Evolutionary conservation across 805 yeast genomes (phyloP).

Genomic region (Metschnikowia sp.): DNA sequence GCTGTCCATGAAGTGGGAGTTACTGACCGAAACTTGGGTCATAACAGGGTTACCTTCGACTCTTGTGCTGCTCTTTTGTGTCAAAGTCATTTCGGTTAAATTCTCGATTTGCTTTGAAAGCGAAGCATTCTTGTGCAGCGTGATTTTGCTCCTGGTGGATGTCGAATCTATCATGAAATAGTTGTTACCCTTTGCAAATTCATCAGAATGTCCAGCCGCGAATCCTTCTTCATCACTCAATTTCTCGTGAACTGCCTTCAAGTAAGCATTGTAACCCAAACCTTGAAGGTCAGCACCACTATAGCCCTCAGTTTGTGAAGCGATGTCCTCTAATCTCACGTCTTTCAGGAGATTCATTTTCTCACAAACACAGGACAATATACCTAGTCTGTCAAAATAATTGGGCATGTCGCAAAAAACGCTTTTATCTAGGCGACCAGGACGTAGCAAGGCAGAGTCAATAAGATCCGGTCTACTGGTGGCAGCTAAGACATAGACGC

Average conservation of each 20-base stretch:
- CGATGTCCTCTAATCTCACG: slow-evolving; percentile 54
- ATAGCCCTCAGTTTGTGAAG: slow-evolving; percentile 64
- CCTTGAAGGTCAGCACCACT: slow-evolving; percentile 97
- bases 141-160: slow-evolving; percentile 24
- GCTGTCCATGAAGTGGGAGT: slow-evolving; percentile 58
- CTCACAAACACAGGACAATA: slow-evolving; percentile 53
- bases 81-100: slow-evolving; percentile 19
- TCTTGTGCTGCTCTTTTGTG: too few species aligned
- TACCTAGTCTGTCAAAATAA: slow-evolving; percentile 66
- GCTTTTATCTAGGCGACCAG: slow-evolving; percentile 93
- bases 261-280: slow-evolving; percentile 82
- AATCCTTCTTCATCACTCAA: slow-evolving; percentile 42
- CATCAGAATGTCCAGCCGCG: slow-evolving; percentile 10
- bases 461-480: slow-evolving; percentile 94
- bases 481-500: slow-evolving; percentile 95
- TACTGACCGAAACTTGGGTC: slow-evolving; percentile 43
- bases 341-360: slow-evolving; percentile 56
- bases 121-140: slow-evolving; percentile 40
- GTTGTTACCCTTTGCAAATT: slow-evolving; percentile 13
- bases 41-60: slow-evolving; percentile 1
- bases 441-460: slow-evolving; percentile 90
- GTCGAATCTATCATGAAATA: slow-evolving; percentile 42
- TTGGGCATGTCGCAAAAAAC: slow-evolving; percentile 87
- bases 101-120: slow-evolving; percentile 43
- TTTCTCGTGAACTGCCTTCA: slow-evolving; percentile 76